Percentiles rank a stretch among this genome's conserved stretches.
Conservation (phyloP, 2,329 filamentous ascomycete genomes). For the Aspergillus hiratsukae region DNA sequence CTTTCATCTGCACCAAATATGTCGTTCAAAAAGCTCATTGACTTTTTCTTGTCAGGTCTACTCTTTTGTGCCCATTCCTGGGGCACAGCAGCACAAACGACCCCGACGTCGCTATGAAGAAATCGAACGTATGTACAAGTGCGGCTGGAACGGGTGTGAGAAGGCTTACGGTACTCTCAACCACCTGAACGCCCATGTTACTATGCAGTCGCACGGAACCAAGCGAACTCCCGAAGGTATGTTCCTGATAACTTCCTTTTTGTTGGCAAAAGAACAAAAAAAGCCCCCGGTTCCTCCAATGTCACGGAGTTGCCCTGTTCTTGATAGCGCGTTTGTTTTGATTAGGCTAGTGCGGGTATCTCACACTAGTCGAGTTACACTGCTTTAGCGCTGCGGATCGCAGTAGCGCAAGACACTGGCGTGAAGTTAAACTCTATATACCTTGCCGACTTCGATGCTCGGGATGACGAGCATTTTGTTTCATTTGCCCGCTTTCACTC, state of each 20-base stretch:
- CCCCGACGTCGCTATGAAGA: constrained; percentile 92
- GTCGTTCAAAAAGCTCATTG: constrained; percentile 18
- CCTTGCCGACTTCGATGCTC: constrained; percentile 12
- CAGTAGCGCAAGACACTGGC: constrained; percentile 49
- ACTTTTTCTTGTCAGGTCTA: constrained; percentile 64
- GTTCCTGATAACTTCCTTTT: constrained; percentile 36
- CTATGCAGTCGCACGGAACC: constrained; percentile 93
- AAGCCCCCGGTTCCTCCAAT: background rate
- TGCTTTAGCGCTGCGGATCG: constrained; percentile 48
- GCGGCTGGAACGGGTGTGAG: constrained; percentile 96
- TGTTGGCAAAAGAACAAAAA: too few relatives aligned
- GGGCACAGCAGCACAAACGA: constrained; percentile 94
- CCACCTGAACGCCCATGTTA: constrained; percentile 95
- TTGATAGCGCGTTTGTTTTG: constrained; percentile 28
- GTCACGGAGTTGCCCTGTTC: background rate
- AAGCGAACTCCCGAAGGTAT: constrained; percentile 97
- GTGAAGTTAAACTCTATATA: constrained; percentile 42
- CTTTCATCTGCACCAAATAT: constrained; percentile 4
- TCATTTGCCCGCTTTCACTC: constrained; percentile 4
- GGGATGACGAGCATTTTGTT: constrained; percentile 2
- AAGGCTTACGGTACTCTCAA: constrained; percentile 98
- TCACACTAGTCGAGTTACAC: constrained; percentile 46
- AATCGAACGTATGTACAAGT: constrained; percentile 99
- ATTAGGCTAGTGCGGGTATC: constrained; percentile 37
- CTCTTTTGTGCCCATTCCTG: constrained; percentile 95